Conservation (phyloP, 139 green algal species). For the Coelastrella sp. region DNA sequence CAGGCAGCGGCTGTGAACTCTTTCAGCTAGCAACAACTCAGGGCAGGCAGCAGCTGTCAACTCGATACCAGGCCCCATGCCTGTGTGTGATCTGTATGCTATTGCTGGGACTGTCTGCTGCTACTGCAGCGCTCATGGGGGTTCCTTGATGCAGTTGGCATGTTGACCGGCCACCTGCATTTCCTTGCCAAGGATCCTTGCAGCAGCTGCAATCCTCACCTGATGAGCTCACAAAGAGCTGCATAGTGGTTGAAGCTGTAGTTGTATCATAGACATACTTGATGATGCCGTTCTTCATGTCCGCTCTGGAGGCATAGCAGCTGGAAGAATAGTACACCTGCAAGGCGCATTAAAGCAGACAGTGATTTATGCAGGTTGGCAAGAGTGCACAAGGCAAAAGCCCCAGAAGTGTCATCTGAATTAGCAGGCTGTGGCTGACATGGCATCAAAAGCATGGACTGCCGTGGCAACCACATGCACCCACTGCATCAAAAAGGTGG, state of each 20-base stretch:
- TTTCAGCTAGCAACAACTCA: not conserved
- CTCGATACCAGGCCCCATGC: no score
- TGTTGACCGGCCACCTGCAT: not conserved
- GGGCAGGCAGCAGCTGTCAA: not conserved
- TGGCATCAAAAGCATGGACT: no score
- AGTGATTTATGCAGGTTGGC: not conserved
- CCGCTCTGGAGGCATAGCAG: slow-evolving; percentile 22
- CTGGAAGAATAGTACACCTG: slow-evolving; percentile 49
- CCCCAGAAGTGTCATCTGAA: no score
- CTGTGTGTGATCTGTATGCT: no score
- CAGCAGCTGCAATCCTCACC: not conserved
- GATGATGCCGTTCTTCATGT: slow-evolving; percentile 32
- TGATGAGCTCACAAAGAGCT: slow-evolving; percentile 56
- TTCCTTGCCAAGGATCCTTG: not conserved
- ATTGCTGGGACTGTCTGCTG: not conserved
- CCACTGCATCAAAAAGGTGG: no score
- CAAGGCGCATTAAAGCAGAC: not conserved
- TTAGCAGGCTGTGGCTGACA: no score
- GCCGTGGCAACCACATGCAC: no score
- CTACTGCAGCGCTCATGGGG: not conserved
- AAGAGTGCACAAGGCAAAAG: no score
- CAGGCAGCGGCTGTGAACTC: not conserved
- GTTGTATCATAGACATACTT: slow-evolving; percentile 48
- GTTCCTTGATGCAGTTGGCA: no score
- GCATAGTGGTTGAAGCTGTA: slow-evolving; percentile 11